phyloP scores from a whole-genome alignment of 176 grass and related monocot species.

The Zoysia pacifica region DNA sequence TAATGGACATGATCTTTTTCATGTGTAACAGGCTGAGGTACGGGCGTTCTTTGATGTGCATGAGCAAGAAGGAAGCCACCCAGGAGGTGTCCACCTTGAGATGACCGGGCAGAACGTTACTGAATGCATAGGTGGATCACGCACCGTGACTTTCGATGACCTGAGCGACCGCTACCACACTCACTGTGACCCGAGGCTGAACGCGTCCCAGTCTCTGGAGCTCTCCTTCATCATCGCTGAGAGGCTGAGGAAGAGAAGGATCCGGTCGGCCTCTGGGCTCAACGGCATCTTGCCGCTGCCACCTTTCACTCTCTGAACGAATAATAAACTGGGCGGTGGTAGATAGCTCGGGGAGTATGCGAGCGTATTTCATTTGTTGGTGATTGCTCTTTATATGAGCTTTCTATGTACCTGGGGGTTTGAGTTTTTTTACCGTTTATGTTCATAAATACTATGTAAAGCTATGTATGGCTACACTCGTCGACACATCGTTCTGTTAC shows the following conservation, averaged over 20 bases:
- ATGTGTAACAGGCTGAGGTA: slow-evolving; percentile 63
- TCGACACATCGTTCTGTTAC: slow-evolving; percentile 39
- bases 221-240: slow-evolving; percentile 83
- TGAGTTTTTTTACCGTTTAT: slow-evolving; percentile 1
- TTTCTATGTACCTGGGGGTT: background rate
- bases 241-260: slow-evolving; percentile 78
- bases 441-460: slow-evolving; percentile 39
- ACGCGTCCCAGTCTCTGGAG: slow-evolving; percentile 81
- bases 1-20: background rate
- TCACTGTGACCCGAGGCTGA: slow-evolving; percentile 85
- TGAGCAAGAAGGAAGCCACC: slow-evolving; percentile 85
- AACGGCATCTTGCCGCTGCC: slow-evolving; percentile 47
- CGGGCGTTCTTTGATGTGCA: slow-evolving; percentile 93
- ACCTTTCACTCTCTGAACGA: slow-evolving; percentile 54
- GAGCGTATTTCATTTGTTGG: slow-evolving; percentile 47
- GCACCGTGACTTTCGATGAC: slow-evolving; percentile 83
- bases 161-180: slow-evolving; percentile 85
- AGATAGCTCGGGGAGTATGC: background rate
- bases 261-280: slow-evolving; percentile 50
- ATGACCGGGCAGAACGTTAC: slow-evolving; percentile 97
- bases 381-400: slow-evolving; percentile 44
- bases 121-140: slow-evolving; percentile 84
- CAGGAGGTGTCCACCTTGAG: slow-evolving; percentile 86
- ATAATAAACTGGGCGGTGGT: background rate
- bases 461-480: slow-evolving; percentile 36